These are phyloP conservation scores for Plasmodium sp. DNA, from an alignment of 169 alveolate species.

Conservation along the genomic window DNA sequence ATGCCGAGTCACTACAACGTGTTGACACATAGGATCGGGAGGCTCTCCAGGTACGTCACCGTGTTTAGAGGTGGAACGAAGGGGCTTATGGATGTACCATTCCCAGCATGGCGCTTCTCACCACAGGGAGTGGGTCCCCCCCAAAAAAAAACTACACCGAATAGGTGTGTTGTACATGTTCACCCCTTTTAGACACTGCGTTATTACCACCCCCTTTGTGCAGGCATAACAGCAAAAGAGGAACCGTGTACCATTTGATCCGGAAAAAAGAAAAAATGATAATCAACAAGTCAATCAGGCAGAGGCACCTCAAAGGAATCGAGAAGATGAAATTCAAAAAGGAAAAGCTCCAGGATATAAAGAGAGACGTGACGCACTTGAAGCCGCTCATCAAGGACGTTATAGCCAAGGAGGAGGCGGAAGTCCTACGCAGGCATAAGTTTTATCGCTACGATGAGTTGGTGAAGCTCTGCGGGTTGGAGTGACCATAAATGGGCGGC, in stretches of 20 bases:
- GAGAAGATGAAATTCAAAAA: conserved; percentile 13
- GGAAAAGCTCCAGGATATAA: neutral
- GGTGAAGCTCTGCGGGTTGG: neutral
- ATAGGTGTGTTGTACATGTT: neutral
- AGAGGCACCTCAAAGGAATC: conserved; percentile 19
- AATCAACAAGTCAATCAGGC: conserved; percentile 21
- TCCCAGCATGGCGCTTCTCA: neutral
- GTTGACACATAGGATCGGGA: conserved; percentile 59
- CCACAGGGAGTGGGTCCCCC: neutral
- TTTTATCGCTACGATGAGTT: conserved; percentile 62
- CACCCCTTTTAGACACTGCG: neutral
- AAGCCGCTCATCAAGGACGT: conserved; percentile 17
- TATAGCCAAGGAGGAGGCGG: conserved; percentile 9
- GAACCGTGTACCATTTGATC: conserved; percentile 57
- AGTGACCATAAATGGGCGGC: neutral
- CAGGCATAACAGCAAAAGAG: conserved; percentile 46
- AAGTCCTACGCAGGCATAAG: conserved; percentile 18
- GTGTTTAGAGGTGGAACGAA: neutral
- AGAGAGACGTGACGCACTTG: neutral
- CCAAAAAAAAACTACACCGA: neutral
- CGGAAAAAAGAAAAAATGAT: conserved; percentile 8
- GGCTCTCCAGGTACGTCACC: conserved; percentile 43
- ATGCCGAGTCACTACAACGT: conserved; percentile 85
- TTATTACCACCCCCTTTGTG: neutral
- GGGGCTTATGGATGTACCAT: neutral